Evolutionary conservation across 225 moss, liverwort and hornwort genomes (phyloP).

Genomic region (Ulota crispa): DNA sequence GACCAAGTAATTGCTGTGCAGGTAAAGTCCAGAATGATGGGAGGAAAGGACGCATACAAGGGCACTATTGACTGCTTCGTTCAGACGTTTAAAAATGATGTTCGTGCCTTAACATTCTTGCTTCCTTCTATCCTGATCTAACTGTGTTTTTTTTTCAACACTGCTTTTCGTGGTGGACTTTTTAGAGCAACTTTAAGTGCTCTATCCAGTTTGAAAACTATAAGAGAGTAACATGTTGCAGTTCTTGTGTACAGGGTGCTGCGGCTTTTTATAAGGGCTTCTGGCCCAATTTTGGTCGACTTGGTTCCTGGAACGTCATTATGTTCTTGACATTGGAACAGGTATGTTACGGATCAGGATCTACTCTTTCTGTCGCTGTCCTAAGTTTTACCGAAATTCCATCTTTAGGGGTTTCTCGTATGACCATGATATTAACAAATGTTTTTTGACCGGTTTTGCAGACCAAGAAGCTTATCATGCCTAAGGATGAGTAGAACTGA

Average conservation of each 20-base stretch:
- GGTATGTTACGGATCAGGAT: conserved; percentile 37
- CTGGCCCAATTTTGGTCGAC: conserved; percentile 77
- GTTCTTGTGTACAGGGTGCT: conserved; percentile 47
- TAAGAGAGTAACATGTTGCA: neutral
- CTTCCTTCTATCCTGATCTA: neutral
- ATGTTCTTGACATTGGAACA: conserved; percentile 93
- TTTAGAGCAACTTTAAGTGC: neutral
- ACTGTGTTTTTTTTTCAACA: conserved; percentile 15
- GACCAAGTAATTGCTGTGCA: conserved; percentile 31
- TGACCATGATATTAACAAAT: neutral
- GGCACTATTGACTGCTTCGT: conserved; percentile 87
- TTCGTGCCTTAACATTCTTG: conserved; percentile 12
- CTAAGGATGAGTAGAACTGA: conserved; percentile 35
- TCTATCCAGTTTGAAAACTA: conserved; percentile 32
- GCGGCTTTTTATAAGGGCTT: conserved; percentile 91
- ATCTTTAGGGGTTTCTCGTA: neutral
- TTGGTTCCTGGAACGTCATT: conserved; percentile 93
- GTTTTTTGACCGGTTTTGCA: conserved; percentile 24
- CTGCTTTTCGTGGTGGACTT: neutral
- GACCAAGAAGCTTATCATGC: conserved; percentile 65
- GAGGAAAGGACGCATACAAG: conserved; percentile 62
- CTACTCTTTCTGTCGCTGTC: neutral
- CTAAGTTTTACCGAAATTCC: neutral
- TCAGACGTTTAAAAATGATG: conserved; percentile 87
- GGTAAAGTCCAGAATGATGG: conserved; percentile 97